Conservation (phyloP, 352 stramenopile genomes). For the Phytophthora europaea region DNA sequence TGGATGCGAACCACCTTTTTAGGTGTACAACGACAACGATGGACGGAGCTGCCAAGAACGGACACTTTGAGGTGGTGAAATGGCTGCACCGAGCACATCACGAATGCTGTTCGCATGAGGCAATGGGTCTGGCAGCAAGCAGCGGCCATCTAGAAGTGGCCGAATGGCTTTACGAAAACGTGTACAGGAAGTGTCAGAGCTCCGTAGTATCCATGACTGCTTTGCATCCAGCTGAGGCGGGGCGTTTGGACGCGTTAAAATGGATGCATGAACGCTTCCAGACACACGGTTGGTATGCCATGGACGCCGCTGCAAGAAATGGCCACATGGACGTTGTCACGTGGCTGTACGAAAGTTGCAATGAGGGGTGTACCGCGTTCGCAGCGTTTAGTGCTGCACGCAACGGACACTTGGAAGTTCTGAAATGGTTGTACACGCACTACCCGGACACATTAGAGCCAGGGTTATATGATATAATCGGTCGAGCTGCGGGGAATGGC, state of each 20-base stretch:
- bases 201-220: neutral
- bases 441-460: neutral
- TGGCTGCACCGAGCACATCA: neutral
- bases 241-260: neutral
- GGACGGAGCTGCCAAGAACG: neutral
- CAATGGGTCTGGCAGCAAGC: neutral
- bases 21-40: neutral
- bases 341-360: neutral
- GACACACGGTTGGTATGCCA: neutral
- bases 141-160: neutral
- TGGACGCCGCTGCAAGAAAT: neutral
- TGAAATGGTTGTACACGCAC: neutral
- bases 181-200: neutral
- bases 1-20: neutral
- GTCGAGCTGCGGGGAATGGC: neutral
- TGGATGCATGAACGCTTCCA: neutral
- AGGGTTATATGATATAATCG: too few relatives aligned
- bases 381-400: neutral
- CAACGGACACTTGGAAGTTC: neutral
- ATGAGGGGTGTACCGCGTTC: neutral
- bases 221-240: neutral
- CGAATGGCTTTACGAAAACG: neutral
- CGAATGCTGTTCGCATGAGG: neutral
- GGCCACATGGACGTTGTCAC: neutral
- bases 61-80: neutral